These are phyloP conservation scores for Amphicarpaea edgeworthii DNA, from an alignment of 306 rosid species.

Conservation along the genomic window DNA sequence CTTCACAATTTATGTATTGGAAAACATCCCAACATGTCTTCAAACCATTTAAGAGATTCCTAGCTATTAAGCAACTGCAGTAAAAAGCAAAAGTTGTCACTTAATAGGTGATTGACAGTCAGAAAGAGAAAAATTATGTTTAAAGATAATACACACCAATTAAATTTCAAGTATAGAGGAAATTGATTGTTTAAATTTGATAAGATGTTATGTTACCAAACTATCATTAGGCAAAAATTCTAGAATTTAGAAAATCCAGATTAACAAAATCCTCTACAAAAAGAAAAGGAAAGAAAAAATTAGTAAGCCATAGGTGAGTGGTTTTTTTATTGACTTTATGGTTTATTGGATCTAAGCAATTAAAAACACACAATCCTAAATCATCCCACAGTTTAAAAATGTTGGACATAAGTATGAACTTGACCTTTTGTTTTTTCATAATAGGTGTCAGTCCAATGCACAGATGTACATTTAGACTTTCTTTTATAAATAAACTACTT, in stretches of 20 bases:
- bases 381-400: not conserved
- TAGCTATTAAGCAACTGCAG: constrained; percentile 89
- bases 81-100: constrained; percentile 29
- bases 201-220: not conserved
- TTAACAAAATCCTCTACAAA: not conserved
- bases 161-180: not conserved
- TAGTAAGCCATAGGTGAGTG: not conserved
- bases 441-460: not conserved
- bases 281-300: not conserved
- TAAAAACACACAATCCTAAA: not conserved
- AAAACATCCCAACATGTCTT: constrained; percentile 95
- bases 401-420: not conserved
- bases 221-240: not conserved
- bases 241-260: not conserved
- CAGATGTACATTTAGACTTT: not conserved
- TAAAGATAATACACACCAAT: not conserved
- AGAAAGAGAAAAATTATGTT: not conserved
- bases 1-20: constrained; percentile 86
- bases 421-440: no score
- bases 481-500: not conserved
- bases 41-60: constrained; percentile 89
- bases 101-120: constrained; percentile 38
- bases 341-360: not conserved
- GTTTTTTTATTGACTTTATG: not conserved
- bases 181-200: not conserved